Base-by-base conservation (phyloP, 768 basidiomycete species). In the Lactarius hatsudake region DNA sequence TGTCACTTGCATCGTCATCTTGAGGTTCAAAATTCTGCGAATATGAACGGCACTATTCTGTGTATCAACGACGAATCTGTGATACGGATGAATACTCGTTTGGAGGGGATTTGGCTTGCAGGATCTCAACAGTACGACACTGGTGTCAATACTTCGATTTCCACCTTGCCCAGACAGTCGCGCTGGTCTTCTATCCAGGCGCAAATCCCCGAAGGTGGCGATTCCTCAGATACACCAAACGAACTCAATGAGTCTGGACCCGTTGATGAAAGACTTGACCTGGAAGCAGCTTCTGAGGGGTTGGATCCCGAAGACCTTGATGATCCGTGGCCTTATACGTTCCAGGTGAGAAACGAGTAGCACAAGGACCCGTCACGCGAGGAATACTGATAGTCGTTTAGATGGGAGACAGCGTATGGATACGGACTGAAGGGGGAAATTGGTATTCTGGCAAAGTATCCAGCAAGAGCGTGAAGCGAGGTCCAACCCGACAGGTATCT, bases 321-420 rank as follows among this genome's bases (percentile, higher is more conserved):
- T 32, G 69, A 71, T 2, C 63, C 71, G 4, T 71, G 71, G 71
- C 65, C 63, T 28, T 70, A 70, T 55, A 62, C 65, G 12, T 71
- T 70, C 57, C 58, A 59, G 59, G 67, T 69, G 40, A 53, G 65
- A 48, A 7, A 26, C 23, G 26, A 53, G 15, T 48, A 58, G 10
- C 5, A 23, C 38, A 60, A 28, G 34, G 3, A 9, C 34, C 48
- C 23, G 10, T 58, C 34, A 34, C 9, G 12, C 26, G n/a, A 28
- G 43, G 48, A 32, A 34, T 32, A 28, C 60, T 67, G 61, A 69
- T n/a, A 8, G 18, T 42, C 59, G 32, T 36, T 56, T 51, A 69
- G 68, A 48, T 38, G 65, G 61, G 61, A 28, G 68, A 69, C 7
- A 57, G n/a, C 42, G 68, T 69, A 17, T 69, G 68, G 68, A 68